These are phyloP conservation scores for Pichia rugopelliculosa DNA, from an alignment of 805 yeast species.

Conservation along the genomic window DNA sequence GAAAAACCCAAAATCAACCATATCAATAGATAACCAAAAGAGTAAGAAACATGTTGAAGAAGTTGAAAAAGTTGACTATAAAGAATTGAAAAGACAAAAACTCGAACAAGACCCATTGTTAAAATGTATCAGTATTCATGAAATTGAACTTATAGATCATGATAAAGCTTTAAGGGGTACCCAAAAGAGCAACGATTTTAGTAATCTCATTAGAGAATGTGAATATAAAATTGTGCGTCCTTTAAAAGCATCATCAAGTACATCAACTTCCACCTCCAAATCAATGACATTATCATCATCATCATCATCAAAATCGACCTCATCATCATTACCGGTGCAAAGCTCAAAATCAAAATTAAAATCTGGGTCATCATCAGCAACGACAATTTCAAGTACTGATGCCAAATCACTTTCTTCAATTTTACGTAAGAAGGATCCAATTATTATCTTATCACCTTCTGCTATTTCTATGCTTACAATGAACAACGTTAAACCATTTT, in stretches of 20 bases:
- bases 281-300: slow-evolving; percentile 13
- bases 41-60: neutral
- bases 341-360: slow-evolving; percentile 12
- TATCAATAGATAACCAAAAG: neutral
- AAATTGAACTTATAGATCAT: slow-evolving; percentile 39
- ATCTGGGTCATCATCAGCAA: slow-evolving; percentile 8
- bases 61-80: slow-evolving; percentile 7
- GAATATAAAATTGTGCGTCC: slow-evolving; percentile 48
- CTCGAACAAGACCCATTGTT: slow-evolving; percentile 43
- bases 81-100: slow-evolving; percentile 18
- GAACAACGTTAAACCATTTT: slow-evolving; percentile 56
- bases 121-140: slow-evolving; percentile 35
- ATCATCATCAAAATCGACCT: slow-evolving; percentile 10
- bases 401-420: slow-evolving; percentile 6
- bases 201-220: slow-evolving; percentile 58
- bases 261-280: too few species aligned
- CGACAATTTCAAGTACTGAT: slow-evolving; percentile 12
- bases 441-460: slow-evolving; percentile 70
- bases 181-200: slow-evolving; percentile 52
- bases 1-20: neutral
- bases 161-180: slow-evolving; percentile 45
- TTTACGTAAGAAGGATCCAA: slow-evolving; percentile 46
- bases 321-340: slow-evolving; percentile 1
- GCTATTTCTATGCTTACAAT: slow-evolving; percentile 65
- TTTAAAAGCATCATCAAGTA: slow-evolving; percentile 4